Conservation (phyloP, 2,329 filamentous ascomycete species). For the Sordariomycetes sp. region DNA sequence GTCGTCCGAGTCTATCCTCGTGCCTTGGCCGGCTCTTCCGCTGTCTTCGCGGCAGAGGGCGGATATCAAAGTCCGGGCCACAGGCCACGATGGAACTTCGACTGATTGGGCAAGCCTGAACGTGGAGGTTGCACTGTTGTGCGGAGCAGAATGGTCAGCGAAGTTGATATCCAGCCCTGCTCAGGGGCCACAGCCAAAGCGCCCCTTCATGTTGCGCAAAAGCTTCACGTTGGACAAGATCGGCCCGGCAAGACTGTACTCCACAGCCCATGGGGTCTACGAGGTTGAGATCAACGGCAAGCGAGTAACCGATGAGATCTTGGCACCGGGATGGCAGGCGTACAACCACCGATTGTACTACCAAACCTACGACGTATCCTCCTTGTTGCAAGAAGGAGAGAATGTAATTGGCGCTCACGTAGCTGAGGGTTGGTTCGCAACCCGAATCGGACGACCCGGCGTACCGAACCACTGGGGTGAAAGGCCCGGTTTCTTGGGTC, state of each 20-base stretch:
- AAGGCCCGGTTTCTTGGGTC: too few species aligned
- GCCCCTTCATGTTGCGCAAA: conserved; percentile 23
- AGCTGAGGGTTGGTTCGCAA: too few species aligned
- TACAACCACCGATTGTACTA: conserved; percentile 42
- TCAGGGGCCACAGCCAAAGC: conserved; percentile 15
- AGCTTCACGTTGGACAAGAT: too few species aligned
- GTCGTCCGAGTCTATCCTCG: conserved; percentile 26
- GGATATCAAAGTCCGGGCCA: conserved; percentile 16
- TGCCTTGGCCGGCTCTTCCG: conserved; percentile 31
- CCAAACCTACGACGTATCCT: conserved; percentile 40
- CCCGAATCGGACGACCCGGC: too few species aligned
- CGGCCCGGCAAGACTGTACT: conserved; percentile 39
- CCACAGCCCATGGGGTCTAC: conserved; percentile 35
- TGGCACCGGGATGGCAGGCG: conserved; percentile 43
- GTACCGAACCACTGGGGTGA: too few species aligned
- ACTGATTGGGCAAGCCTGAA: conserved; percentile 17
- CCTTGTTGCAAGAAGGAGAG: conserved; percentile 23
- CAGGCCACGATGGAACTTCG: conserved; percentile 9
- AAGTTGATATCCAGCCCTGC: conserved; percentile 18
- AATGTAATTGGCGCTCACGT: too few species aligned
- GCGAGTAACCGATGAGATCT: conserved; percentile 25
- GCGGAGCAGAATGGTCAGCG: conserved; percentile 18
- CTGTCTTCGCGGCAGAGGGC: conserved; percentile 21
- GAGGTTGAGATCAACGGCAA: conserved; percentile 36
- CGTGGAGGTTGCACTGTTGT: conserved; percentile 25